Base-by-base conservation (phyloP, 108 stramenopile species). In the Skeletonema costatum region DNA sequence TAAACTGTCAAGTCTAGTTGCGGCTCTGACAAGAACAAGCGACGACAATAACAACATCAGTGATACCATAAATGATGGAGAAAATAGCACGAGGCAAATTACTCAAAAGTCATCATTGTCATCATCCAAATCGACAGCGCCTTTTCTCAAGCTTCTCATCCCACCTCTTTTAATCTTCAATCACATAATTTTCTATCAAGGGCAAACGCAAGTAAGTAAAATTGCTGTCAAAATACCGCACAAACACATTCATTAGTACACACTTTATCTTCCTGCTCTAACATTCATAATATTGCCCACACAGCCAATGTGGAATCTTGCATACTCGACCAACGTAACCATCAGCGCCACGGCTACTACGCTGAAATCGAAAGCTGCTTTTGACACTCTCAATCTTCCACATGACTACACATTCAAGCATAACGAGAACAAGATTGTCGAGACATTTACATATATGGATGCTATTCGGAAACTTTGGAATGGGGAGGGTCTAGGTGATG, bases 391-490 rank as follows among this genome's bases (percentile, higher is more conserved):
- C 19, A 89, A 89, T 44, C 17, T 90, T 9, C 68, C 73, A 1
- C 75, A 90, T 63, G 68, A 85, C 11, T 74, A 81, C 13, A 66
- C 85, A 58, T 73, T 83, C 25, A 32, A 32, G 8, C n/a, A 84
- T 25, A 32, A 80, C 21, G 71, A 90, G 56, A 75, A 73, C 41
- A 61, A 64, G 19, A 74, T 88, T 30, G 88, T 94, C 7, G 71
- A 90, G 58, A 93, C 92, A 7, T 95, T 95, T 83, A 92, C 94
- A 19, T 95, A 95, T 56, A 81, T 79, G 74, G 91, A 84, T 75
- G 94, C 92, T 50, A 89, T 95, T 61, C 73, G 86, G 8, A 87
- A 95, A 61, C 77, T 95, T 38, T 95, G 92, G 92, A 62, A 63
- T 31, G 94, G 90, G 51, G 87, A 88, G 17, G 87, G 82, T 11